Base-by-base conservation (phyloP, 2,329 filamentous ascomycete species). In the Mariannaea sp. region DNA sequence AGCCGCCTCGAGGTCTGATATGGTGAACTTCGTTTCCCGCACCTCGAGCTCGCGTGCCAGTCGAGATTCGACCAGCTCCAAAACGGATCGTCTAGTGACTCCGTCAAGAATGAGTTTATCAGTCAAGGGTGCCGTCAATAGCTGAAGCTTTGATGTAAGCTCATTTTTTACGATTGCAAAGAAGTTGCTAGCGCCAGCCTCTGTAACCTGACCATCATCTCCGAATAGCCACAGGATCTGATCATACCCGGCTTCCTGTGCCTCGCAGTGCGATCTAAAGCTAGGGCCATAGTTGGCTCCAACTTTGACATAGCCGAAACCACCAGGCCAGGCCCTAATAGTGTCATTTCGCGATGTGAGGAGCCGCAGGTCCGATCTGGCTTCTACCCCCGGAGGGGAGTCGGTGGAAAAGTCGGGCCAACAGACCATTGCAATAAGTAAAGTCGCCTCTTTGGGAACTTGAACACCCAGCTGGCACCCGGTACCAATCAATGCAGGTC, bases 211-310 rank as follows among this genome's bases (percentile, higher is more conserved):
- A 41, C 79, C 77, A 45, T 87, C 78, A n/a, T 80, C 72, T 1
- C 84, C 85, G 51, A 87, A 85, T 17, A 89, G 72, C 86, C 86
- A 89, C 7, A 89, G 75, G 14, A 89, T 82, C 71, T 60, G 55
- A 14, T 53, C 43, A 7, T 57, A 62, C 2, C 58, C 60, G n/a
- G n/a, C 3, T 42, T 22, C 2, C 20, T 26, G 2, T 45, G 38
- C n/a, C n/a, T n/a, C n/a, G 4, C 58, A 57, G 10, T 53, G 51
- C 0, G 53, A 41, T 5, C 39, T 14, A 3, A 62, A 43, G 14
- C 56, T 55, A 1, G 60, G 58, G 1, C 54, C 55, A 19, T 59
- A 62, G 52, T 62, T 61, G 17, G 58, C 58, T 12, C 53, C 58
- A 2, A 56, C 40, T 26, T 55, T 55, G 26, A 50, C 47, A 33